A percentile compares a stretch with the other conserved stretches of the same genome.
phyloP scores from a whole-genome alignment of 305 asterid genomes.

The Plantago coronopus region DNA sequence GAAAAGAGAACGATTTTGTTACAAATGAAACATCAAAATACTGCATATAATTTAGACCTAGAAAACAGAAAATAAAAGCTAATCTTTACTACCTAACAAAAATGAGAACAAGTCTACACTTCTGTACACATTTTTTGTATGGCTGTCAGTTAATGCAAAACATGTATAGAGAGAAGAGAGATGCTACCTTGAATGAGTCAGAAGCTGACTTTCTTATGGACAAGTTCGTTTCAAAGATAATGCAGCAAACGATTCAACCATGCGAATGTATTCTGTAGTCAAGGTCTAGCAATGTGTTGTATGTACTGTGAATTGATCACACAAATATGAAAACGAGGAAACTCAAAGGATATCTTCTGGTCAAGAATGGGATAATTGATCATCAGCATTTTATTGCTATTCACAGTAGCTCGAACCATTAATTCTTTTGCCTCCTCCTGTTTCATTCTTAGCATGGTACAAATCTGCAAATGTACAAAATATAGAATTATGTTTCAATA shows the following conservation, averaged over 20 bases:
- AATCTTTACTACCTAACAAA: too few relatives aligned
- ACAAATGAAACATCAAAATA: too few relatives aligned
- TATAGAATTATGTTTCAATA: constrained; percentile 2
- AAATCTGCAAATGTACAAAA: constrained; percentile 50
- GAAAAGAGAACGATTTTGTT: too few relatives aligned
- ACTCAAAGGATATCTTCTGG: constrained; percentile 77
- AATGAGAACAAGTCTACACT: too few relatives aligned
- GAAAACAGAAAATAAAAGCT: too few relatives aligned
- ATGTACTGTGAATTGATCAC: constrained; percentile 12
- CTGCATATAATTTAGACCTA: too few relatives aligned
- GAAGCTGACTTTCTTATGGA: constrained; percentile 25
- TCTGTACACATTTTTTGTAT: too few relatives aligned
- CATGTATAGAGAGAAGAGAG: neutral
- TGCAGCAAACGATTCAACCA: constrained; percentile 54
- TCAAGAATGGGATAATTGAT: constrained; percentile 63
- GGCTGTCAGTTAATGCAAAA: neutral
- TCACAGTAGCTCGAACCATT: constrained; percentile 64
- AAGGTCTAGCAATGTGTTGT: constrained; percentile 36
- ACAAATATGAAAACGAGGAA: constrained; percentile 15
- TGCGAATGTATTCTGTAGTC: constrained; percentile 44
- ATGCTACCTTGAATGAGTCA: constrained; percentile 25
- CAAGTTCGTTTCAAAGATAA: constrained; percentile 31
- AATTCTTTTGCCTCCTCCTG: constrained; percentile 79
- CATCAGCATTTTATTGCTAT: constrained; percentile 75
- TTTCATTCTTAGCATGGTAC: constrained; percentile 68